Conservation (phyloP, 2,329 filamentous ascomycete genomes). For the Ceratocystis cacaofunesta region DNA sequence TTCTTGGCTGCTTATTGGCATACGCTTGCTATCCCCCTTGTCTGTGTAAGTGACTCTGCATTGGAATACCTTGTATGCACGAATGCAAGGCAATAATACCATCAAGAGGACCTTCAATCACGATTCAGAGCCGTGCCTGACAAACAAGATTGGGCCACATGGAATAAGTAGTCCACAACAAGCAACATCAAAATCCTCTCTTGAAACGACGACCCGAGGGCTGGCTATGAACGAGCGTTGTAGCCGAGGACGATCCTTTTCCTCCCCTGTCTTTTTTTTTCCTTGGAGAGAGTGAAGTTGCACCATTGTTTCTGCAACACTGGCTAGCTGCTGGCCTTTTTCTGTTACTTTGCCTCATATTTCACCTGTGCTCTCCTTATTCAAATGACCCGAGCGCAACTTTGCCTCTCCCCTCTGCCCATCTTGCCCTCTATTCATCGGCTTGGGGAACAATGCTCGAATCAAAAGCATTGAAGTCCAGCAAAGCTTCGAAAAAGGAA, state of each 20-base stretch:
- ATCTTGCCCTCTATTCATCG: neutral
- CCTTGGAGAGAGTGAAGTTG: neutral
- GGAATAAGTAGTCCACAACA: neutral
- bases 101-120: neutral
- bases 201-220: neutral
- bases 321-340: neutral
- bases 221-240: neutral
- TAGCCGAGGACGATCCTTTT: constrained; percentile 1
- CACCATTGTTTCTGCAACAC: neutral
- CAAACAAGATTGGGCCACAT: neutral
- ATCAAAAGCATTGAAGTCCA: neutral
- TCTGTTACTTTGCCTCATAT: too few species aligned
- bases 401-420: too few species aligned
- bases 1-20: neutral
- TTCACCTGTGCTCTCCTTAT: too few species aligned
- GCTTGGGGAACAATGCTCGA: neutral
- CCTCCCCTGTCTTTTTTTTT: neutral
- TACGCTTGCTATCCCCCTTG: neutral
- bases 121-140: neutral
- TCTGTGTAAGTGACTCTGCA: constrained; percentile 1
- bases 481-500: neutral
- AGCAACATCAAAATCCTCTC: neutral
- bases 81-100: neutral
- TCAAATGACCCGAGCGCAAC: too few species aligned
- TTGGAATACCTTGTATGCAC: neutral